Conservation (phyloP, 2,329 filamentous ascomycete genomes). For the Microsporum ferrugineum region DNA sequence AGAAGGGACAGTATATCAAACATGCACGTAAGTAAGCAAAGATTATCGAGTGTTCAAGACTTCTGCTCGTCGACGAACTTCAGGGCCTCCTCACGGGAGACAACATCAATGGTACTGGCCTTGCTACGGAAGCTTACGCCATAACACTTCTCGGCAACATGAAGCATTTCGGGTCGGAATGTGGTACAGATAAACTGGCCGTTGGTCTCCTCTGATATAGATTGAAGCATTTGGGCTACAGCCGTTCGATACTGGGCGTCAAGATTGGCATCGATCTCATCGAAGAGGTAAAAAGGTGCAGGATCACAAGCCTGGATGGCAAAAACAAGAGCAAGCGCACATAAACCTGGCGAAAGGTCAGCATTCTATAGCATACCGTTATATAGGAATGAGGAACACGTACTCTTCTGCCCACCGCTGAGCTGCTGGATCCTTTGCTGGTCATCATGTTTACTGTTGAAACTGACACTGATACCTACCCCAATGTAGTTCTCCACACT, state of each 20-base stretch:
- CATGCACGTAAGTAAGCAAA: background rate
- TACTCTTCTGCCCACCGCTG: constrained; percentile 93
- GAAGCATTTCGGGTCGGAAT: constrained; percentile 91
- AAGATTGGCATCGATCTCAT: constrained; percentile 96
- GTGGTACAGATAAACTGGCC: constrained; percentile 97
- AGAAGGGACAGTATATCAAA: background rate
- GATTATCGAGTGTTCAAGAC: constrained; percentile 19
- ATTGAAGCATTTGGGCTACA: constrained; percentile 77
- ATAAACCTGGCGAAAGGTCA: constrained; percentile 52
- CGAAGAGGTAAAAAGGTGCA: constrained; percentile 96
- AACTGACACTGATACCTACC: constrained; percentile 92
- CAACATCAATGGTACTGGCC: constrained; percentile 86
- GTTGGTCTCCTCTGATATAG: constrained; percentile 50
- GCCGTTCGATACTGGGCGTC: constrained; percentile 96
- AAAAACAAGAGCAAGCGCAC: constrained; percentile 93
- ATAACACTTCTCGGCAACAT: constrained; percentile 94
- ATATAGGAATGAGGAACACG: constrained; percentile 27
- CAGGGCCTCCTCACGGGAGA: constrained; percentile 73
- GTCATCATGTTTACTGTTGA: constrained; percentile 97
- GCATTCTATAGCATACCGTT: background rate
- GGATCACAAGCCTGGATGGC: constrained; percentile 97
- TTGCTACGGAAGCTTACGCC: constrained; percentile 86
- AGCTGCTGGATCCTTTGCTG: constrained; percentile 97
- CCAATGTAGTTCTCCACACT: constrained; percentile 89
- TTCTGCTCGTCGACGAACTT: constrained; percentile 87